These are phyloP conservation scores for Populus hybrid DNA, from an alignment of 441 rosid species.

Conservation along the genomic window DNA sequence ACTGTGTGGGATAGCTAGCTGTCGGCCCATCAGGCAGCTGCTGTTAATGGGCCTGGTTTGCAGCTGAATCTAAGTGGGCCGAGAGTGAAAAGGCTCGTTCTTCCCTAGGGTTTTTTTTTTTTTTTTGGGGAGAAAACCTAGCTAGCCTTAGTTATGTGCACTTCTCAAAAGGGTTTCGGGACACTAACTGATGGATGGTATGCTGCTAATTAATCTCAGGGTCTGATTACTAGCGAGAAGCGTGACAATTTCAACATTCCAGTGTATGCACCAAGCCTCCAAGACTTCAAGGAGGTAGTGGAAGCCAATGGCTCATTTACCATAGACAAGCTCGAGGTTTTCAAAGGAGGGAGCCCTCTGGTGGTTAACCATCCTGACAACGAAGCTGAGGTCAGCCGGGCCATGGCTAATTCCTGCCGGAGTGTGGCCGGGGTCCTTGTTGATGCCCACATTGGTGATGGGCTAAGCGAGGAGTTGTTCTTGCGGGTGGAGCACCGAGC, in stretches of 20 bases:
- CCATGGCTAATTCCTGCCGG: conserved; percentile 66
- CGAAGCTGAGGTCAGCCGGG: conserved; percentile 63
- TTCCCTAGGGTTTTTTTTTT: background rate
- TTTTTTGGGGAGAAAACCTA: too few relatives aligned
- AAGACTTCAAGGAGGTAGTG: conserved; percentile 82
- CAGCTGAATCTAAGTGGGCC: background rate
- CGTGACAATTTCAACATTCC: conserved; percentile 89
- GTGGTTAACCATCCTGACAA: conserved; percentile 77
- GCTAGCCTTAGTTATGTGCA: too few relatives aligned
- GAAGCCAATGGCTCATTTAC: conserved; percentile 68
- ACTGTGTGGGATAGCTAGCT: too few relatives aligned
- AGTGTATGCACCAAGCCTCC: conserved; percentile 81
- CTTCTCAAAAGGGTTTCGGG: background rate
- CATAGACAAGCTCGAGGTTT: conserved; percentile 69
- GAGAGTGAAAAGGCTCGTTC: background rate
- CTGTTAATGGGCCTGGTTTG: background rate
- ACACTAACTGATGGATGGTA: background rate
- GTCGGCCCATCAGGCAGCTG: too few relatives aligned
- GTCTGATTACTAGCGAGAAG: conserved; percentile 58
- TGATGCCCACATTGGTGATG: conserved; percentile 86
- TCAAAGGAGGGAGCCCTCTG: conserved; percentile 96
- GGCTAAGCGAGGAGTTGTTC: conserved; percentile 70
- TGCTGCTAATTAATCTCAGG: conserved; percentile 32
- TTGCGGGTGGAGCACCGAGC: conserved; percentile 55
- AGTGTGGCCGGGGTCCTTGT: conserved; percentile 85